These are phyloP conservation scores for Penicillium chermesinum DNA, from an alignment of 495 filamentous ascomycete genomes.

Conservation along the genomic window DNA sequence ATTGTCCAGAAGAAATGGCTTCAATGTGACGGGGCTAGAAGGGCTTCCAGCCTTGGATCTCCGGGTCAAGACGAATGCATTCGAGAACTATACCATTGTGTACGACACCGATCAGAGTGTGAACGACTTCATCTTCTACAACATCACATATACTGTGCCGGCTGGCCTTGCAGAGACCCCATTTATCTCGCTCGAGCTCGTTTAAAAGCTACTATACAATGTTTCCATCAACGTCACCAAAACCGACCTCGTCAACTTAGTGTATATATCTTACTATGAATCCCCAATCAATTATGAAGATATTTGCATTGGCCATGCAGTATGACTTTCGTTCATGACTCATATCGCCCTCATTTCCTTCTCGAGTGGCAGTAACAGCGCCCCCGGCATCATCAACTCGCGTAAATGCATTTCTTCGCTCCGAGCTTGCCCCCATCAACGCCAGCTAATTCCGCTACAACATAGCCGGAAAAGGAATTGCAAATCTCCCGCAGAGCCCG, in stretches of 20 bases:
- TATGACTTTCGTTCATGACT: too few species aligned
- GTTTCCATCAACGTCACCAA: too few species aligned
- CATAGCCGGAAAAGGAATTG: background rate
- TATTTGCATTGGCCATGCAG: too few species aligned
- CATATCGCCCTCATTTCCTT: background rate
- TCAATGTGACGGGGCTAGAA: slow-evolving; percentile 23
- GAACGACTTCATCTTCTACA: slow-evolving; percentile 34
- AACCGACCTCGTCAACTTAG: too few species aligned
- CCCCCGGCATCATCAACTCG: background rate
- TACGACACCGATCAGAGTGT: slow-evolving; percentile 17
- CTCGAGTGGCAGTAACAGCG: background rate
- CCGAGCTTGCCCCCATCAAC: background rate
- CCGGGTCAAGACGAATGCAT: slow-evolving; percentile 11
- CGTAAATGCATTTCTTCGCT: slow-evolving; percentile 11
- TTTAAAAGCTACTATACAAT: too few species aligned
- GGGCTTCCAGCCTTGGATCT: slow-evolving; percentile 20
- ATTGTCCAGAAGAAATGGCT: slow-evolving; percentile 3
- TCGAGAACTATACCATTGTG: slow-evolving; percentile 13
- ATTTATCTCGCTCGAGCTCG: slow-evolving; percentile 23
- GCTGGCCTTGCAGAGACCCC: slow-evolving; percentile 19
- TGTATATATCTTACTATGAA: too few species aligned
- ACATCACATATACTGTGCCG: slow-evolving; percentile 32
- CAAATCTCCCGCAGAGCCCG: background rate
- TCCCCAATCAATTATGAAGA: too few species aligned
- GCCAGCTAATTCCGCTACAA: background rate